Conservation (phyloP, 129 eudicot genomes). For the Tagetes erecta region DNA sequence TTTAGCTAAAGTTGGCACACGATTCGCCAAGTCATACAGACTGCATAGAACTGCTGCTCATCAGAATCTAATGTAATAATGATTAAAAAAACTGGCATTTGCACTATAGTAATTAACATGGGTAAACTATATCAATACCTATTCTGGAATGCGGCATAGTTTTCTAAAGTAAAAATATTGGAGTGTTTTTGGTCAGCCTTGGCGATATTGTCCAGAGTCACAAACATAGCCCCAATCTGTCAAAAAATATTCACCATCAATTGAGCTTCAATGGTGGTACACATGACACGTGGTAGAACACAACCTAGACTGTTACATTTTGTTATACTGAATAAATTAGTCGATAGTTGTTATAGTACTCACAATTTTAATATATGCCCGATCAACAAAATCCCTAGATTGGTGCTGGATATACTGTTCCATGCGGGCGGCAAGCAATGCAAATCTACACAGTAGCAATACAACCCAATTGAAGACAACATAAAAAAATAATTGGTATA, state of each 20-base stretch:
- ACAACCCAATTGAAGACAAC: slow-evolving; percentile 19
- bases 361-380: slow-evolving; percentile 81
- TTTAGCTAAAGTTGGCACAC: slow-evolving; percentile 80
- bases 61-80: slow-evolving; percentile 24
- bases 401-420: slow-evolving; percentile 92
- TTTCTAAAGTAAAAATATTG: slow-evolving; percentile 75
- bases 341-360: slow-evolving; percentile 30
- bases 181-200: slow-evolving; percentile 67
- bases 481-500: neutral
- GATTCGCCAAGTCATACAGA: slow-evolving; percentile 88
- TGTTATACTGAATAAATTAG: neutral
- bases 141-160: slow-evolving; percentile 94
- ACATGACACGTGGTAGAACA: neutral
- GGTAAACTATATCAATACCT: slow-evolving; percentile 44
- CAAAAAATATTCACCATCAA: slow-evolving; percentile 17
- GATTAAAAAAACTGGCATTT: neutral
- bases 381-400: slow-evolving; percentile 92
- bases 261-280: slow-evolving; percentile 16
- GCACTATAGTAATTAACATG: neutral
- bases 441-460: slow-evolving; percentile 55
- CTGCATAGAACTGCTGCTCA: slow-evolving; percentile 58
- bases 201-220: slow-evolving; percentile 78
- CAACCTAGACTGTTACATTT: neutral
- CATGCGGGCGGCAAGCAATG: slow-evolving; percentile 82
- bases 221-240: slow-evolving; percentile 86